These are phyloP conservation scores for Lavandula angustifolia DNA, from an alignment of 257 asterid species.

Conservation along the genomic window DNA sequence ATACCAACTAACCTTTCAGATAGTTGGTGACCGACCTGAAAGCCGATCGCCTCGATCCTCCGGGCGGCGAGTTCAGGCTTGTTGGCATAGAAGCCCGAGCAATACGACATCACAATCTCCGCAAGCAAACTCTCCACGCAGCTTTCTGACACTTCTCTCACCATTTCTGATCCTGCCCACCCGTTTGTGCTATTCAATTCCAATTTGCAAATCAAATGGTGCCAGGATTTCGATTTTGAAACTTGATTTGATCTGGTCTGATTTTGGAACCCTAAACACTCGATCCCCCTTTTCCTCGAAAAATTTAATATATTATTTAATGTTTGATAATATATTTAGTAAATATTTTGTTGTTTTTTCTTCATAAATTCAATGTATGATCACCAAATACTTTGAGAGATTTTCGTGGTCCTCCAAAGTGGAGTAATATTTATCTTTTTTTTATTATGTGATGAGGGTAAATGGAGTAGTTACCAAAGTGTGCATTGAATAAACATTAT, in stretches of 20 bases:
- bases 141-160: slow-evolving; percentile 84
- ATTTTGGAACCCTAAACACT: not conserved
- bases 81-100: slow-evolving; percentile 78
- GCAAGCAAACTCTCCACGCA: slow-evolving; percentile 89
- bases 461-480: too few relatives aligned
- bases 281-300: too few relatives aligned
- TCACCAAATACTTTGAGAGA: too few relatives aligned
- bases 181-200: not conserved
- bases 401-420: too few relatives aligned
- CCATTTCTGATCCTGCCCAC: slow-evolving; percentile 40
- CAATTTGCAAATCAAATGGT: not conserved
- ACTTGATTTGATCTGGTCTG: not conserved
- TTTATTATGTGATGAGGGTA: too few relatives aligned
- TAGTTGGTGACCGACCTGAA: slow-evolving; percentile 93
- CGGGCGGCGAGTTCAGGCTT: slow-evolving; percentile 97
- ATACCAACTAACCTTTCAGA: slow-evolving; percentile 60
- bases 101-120: slow-evolving; percentile 77
- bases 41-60: slow-evolving; percentile 93
- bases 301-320: too few relatives aligned
- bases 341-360: too few relatives aligned
- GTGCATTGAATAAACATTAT: too few relatives aligned
- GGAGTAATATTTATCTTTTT: too few relatives aligned
- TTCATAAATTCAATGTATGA: too few relatives aligned
- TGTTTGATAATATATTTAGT: too few relatives aligned
- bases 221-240: not conserved